Percentiles rank a stretch among this genome's conserved stretches.
Evolutionary conservation across 2,329 filamentous ascomycete genomes (phyloP).

Genomic region (Falciphora oryzae): DNA sequence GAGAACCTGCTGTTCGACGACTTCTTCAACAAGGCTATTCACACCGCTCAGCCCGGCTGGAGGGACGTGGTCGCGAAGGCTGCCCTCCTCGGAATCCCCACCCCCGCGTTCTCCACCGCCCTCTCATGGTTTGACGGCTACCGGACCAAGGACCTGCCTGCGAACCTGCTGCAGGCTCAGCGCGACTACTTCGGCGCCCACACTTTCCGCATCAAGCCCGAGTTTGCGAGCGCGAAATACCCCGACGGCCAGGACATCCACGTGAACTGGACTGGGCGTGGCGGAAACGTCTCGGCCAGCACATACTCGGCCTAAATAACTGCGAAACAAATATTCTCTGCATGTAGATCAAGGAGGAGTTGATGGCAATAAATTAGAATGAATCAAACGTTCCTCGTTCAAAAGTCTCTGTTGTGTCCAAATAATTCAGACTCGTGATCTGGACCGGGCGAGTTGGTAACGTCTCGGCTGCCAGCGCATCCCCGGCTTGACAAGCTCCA

Average conservation of each 20-base stretch:
- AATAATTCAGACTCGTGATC: not conserved
- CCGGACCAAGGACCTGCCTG: constrained; percentile 92
- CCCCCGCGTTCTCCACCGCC: constrained; percentile 92
- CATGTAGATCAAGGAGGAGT: constrained; percentile 1
- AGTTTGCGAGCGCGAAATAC: constrained; percentile 72
- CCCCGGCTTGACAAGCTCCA: too few relatives aligned
- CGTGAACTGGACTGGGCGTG: constrained; percentile 99
- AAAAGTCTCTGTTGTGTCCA: not conserved
- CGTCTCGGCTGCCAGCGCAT: too few relatives aligned
- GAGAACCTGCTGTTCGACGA: constrained; percentile 98
- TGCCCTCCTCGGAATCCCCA: constrained; percentile 90
- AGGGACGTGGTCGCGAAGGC: constrained; percentile 86
- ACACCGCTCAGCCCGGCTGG: constrained; percentile 92
- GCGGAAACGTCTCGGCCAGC: constrained; percentile 93
- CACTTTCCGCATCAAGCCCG: constrained; percentile 84
- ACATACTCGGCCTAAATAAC: constrained; percentile 91
- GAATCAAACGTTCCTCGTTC: not conserved
- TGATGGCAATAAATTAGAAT: not conserved
- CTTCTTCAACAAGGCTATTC: constrained; percentile 99
- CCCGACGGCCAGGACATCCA: constrained; percentile 83
- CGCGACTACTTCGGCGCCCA: constrained; percentile 98
- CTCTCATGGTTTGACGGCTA: constrained; percentile 99
- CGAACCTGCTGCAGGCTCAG: constrained; percentile 98
- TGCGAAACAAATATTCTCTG: not conserved
- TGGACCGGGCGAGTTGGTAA: too few relatives aligned